Evolutionary conservation across 2,329 filamentous ascomycete genomes (phyloP).

Genomic region (Penicillium sp.): DNA sequence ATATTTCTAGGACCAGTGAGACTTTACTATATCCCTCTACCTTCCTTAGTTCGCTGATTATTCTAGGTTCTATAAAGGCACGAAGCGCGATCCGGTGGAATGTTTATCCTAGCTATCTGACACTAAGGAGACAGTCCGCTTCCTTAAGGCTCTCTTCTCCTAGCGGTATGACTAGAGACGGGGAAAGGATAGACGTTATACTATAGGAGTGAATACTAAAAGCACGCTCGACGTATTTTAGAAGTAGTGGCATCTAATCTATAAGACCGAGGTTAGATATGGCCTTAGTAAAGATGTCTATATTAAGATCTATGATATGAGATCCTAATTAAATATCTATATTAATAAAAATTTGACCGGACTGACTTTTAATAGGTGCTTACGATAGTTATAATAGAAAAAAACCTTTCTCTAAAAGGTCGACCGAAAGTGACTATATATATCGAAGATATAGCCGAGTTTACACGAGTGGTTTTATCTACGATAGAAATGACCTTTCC

Average conservation of each 20-base stretch:
- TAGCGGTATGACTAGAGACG: no score
- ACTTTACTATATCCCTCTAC: no score
- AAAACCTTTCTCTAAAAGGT: slow-evolving; percentile 22
- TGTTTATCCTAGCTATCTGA: no score
- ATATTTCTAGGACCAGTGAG: no score
- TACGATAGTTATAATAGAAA: slow-evolving; percentile 25
- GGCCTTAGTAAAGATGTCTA: slow-evolving; percentile 20
- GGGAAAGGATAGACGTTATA: no score
- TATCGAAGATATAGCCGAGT: slow-evolving; percentile 33
- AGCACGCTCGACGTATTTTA: no score
- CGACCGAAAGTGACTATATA: slow-evolving; percentile 32
- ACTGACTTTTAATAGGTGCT: slow-evolving; percentile 26
- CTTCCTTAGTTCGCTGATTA: no score
- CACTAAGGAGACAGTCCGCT: no score
- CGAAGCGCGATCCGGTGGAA: no score
- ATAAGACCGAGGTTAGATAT: slow-evolving; percentile 18
- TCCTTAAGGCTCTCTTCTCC: no score
- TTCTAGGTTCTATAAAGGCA: no score
- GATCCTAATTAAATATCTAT: slow-evolving; percentile 2
- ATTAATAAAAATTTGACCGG: neutral
- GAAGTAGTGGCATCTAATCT: slow-evolving; percentile 29
- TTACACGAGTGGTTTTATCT: slow-evolving; percentile 28
- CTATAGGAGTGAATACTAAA: no score
- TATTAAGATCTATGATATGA: slow-evolving; percentile 24
- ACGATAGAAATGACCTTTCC: slow-evolving; percentile 33